A percentile compares a stretch with the other conserved stretches of the same genome.
Conservation (phyloP, 2,329 filamentous ascomycete genomes). For the Endoconidiophora polonica region DNA sequence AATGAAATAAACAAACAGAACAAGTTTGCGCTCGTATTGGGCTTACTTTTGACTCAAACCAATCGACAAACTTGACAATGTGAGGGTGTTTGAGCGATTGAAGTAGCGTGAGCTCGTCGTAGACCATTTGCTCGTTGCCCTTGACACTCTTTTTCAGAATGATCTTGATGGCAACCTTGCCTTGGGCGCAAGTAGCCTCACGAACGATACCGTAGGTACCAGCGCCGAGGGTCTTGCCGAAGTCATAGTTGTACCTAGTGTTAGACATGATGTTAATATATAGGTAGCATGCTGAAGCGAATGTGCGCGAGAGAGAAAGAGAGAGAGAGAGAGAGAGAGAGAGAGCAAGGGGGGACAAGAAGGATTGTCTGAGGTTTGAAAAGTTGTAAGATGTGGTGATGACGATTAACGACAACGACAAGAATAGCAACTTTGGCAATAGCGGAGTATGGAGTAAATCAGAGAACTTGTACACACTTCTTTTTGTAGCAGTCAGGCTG, state of each 20-base stretch:
- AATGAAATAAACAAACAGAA: neutral
- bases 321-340: too few species aligned
- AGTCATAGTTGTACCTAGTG: constrained; percentile 64
- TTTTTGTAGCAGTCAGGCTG: constrained; percentile 98
- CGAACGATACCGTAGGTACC: constrained; percentile 97
- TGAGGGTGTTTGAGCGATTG: constrained; percentile 82
- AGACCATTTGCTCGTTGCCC: constrained; percentile 96
- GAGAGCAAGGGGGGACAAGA: too few species aligned
- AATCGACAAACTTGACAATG: constrained; percentile 94
- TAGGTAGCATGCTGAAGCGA: constrained; percentile 6
- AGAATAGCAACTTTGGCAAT: neutral
- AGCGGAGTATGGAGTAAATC: neutral
- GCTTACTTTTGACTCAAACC: constrained; percentile 91
- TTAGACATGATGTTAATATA: constrained; percentile 16
- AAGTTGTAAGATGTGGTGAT: constrained; percentile 11
- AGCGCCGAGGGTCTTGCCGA: constrained; percentile 84
- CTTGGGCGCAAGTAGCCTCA: constrained; percentile 70
- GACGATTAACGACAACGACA: neutral
- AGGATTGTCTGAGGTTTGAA: neutral
- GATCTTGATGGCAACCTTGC: constrained; percentile 93
- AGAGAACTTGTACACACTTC: constrained; percentile 44
- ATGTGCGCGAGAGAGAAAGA: constrained; percentile 12
- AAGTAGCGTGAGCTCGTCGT: constrained; percentile 89
- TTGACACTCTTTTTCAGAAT: constrained; percentile 99
- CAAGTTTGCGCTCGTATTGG: neutral